Evolutionary conservation across 345 rosid genomes (phyloP).

Genomic region (Geranium rotundifolium): DNA sequence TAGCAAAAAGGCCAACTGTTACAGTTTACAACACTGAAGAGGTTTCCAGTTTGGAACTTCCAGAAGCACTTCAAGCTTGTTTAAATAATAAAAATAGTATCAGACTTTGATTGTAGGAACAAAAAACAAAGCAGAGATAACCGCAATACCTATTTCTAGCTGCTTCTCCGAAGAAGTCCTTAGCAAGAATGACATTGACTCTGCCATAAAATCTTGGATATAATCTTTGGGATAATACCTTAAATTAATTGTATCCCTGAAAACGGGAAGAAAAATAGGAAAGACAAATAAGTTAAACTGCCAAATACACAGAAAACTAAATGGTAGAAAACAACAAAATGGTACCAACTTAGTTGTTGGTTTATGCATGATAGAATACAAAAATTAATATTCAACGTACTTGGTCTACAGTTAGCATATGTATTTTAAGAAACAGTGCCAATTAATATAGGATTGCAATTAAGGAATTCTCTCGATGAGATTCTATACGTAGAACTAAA

Average conservation of each 20-base stretch:
- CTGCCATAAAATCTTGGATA: slow-evolving; percentile 65
- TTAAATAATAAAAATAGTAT: too few species aligned
- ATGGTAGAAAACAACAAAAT: neutral
- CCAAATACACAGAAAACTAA: neutral
- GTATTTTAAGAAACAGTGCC: neutral
- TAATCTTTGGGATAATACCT: slow-evolving; percentile 60
- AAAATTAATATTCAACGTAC: too few species aligned
- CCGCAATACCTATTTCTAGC: slow-evolving; percentile 43
- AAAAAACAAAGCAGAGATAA: too few species aligned
- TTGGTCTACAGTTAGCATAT: too few species aligned
- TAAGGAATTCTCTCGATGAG: neutral
- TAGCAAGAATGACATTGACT: slow-evolving; percentile 68
- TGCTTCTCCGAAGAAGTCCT: slow-evolving; percentile 57
- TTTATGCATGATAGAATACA: too few species aligned
- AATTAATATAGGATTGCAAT: too few species aligned
- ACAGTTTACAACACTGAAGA: neutral
- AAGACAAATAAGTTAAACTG: neutral
- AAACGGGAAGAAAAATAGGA: slow-evolving; percentile 14
- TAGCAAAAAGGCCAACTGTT: neutral
- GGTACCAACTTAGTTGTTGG: neutral
- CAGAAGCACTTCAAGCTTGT: neutral
- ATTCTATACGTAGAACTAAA: neutral
- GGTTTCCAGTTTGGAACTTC: neutral
- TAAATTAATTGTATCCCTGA: slow-evolving; percentile 55
- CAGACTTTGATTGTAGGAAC: neutral